Percentiles rank a stretch among this genome's conserved stretches.
Evolutionary conservation across 768 basidiomycete species (phyloP).

Genomic region (Gloeopeniophorella convolvens): DNA sequence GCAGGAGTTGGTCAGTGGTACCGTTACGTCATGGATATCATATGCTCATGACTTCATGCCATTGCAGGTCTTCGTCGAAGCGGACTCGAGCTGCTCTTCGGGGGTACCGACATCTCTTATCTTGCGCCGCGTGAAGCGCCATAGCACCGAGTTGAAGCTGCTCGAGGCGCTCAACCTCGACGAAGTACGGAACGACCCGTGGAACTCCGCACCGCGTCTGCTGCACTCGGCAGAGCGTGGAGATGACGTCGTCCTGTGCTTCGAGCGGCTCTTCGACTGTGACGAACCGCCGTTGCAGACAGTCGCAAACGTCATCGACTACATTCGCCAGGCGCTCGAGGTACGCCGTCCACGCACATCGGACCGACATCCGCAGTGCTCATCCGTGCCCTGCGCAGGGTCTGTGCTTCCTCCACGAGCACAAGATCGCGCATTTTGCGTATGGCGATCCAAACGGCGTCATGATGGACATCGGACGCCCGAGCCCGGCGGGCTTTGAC

Average conservation of each 20-base stretch:
- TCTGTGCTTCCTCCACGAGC: constrained; percentile 18
- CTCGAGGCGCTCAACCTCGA: constrained; percentile 39
- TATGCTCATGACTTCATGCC: background rate
- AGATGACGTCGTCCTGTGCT: constrained; percentile 37
- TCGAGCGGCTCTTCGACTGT: constrained; percentile 40
- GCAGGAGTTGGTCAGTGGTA: constrained; percentile 9
- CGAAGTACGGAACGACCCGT: constrained; percentile 42
- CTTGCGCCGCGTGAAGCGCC: constrained; percentile 9
- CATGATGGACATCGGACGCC: constrained; percentile 19
- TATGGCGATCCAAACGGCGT: constrained; percentile 10
- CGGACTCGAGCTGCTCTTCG: background rate
- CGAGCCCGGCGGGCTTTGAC: constrained; percentile 6
- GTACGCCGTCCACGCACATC: constrained; percentile 21
- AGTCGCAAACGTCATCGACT: constrained; percentile 44
- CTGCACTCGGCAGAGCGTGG: constrained; percentile 38
- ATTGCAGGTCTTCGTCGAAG: constrained; percentile 12
- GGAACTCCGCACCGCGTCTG: constrained; percentile 48
- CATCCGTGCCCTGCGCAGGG: too few relatives aligned
- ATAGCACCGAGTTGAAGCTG: constrained; percentile 32
- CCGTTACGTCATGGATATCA: background rate
- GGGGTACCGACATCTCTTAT: constrained; percentile 5
- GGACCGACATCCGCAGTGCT: too few relatives aligned
- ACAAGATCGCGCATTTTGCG: constrained; percentile 5
- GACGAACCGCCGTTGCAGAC: constrained; percentile 40
- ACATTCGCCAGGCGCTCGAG: constrained; percentile 46